Base-by-base conservation (phyloP, 345 rosid species). In the Rhizophora apiculata region DNA sequence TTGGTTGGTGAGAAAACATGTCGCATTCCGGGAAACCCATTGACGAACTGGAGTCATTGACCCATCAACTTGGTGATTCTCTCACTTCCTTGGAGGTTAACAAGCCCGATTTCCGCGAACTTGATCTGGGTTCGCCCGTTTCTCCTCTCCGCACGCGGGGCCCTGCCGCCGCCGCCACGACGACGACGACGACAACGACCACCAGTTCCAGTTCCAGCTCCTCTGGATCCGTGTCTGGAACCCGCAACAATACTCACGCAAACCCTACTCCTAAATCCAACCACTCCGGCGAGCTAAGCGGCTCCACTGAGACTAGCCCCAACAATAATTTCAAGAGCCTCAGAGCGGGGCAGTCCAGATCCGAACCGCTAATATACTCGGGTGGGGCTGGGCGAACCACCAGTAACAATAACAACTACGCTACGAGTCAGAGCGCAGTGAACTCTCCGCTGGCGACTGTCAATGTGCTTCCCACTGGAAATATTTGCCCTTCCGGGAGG, bases 121-220 rank as follows among this genome's bases (percentile, higher is more conserved):
- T 84, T 80, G 88, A 90, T 87, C 85, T 87, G 65, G 97, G 97
- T 56, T 96, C 99, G 10, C 99, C 99, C 4, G 86, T 88, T 43
- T 90, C 97, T 24, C 97, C 99, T 21, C 88, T 92, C 48, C 84
- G 91, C 56, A 76, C 86, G 22, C 85, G 89, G 0, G 84, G 79
- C 26, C 74, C 76, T 62, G 68, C 75, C 24, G 37, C 79, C 31
- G 9, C 72, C 20, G 59, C 79, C 5, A 55, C 85, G 11, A 76
- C 84, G 1, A 74, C 88, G 0, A 74, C 84, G 0, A 67, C 88
- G 13, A 80, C 91, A 9, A 84, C 88, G 4, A 81, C 86, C 62
- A 86, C 89, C 57, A 84, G 88, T 56, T 90, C 99, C 13, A 85
- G 90, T 73, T 90, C 99, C 5, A 85, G 90, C 76, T 90, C 98